These are phyloP conservation scores for Penicillium canariense DNA, from an alignment of 495 filamentous ascomycete genomes.

Conservation along the genomic window DNA sequence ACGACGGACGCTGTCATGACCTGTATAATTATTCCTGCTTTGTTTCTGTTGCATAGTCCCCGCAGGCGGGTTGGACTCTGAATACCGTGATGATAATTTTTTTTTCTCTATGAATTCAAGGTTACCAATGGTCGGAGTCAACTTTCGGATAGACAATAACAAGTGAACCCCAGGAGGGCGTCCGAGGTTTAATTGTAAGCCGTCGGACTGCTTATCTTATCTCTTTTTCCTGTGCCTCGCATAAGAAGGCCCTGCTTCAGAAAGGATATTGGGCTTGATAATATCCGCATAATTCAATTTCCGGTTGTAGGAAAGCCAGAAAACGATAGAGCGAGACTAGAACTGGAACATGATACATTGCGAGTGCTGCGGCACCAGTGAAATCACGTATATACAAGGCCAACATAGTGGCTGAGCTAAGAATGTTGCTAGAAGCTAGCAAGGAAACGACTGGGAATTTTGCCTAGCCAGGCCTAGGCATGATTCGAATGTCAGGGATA, in stretches of 20 bases:
- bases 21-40: conserved; percentile 1
- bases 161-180: not conserved
- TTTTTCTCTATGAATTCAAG: not conserved
- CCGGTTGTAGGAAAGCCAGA: not conserved
- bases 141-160: not conserved
- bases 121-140: not conserved
- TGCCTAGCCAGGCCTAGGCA: no score
- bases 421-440: not conserved
- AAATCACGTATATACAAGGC: conserved; percentile 4
- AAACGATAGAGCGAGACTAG: not conserved
- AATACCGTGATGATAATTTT: not conserved
- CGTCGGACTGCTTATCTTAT: no score
- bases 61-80: conserved; percentile 3
- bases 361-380: not conserved
- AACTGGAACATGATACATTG: not conserved
- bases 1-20: conserved; percentile 4
- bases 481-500: no score
- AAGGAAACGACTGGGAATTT: not conserved
- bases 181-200: not conserved
- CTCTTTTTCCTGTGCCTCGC: not conserved
- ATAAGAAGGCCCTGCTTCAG: not conserved
- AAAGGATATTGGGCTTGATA: not conserved
- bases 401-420: not conserved
- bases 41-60: not conserved
- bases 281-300: not conserved